Percentiles rank a stretch among this genome's conserved stretches.
These are phyloP conservation scores for Tranzscheliella williamsii DNA, from an alignment of 1,284 basidiomycete species.

Conservation along the genomic window DNA sequence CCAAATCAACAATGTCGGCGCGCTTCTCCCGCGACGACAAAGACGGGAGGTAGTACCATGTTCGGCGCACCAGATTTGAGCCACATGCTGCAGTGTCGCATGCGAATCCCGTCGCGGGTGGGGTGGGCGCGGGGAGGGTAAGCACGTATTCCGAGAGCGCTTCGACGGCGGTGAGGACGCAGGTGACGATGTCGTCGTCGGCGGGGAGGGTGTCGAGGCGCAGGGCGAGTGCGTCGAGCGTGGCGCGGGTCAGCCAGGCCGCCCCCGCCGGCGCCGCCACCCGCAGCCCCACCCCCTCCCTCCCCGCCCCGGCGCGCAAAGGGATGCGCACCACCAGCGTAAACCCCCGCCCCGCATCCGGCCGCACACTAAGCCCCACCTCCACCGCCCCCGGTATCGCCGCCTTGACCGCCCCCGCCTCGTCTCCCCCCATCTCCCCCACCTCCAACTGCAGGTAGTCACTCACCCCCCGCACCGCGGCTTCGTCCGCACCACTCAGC, in stretches of 20 bases:
- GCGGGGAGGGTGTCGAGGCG: no score
- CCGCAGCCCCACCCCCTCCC: no score
- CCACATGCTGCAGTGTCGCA: no score
- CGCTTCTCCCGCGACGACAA: slow-evolving; percentile 37
- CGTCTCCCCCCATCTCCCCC: slow-evolving; percentile 4
- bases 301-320: no score
- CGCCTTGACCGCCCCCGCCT: slow-evolving; percentile 13
- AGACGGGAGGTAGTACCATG: slow-evolving; percentile 48
- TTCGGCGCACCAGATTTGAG: slow-evolving; percentile 13
- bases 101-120: no score
- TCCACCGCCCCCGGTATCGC: slow-evolving; percentile 9
- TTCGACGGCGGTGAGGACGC: slow-evolving; percentile 7
- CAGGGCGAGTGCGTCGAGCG: no score
- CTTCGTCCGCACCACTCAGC: slow-evolving; percentile 6
- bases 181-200: slow-evolving; percentile 8
- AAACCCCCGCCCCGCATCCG: background rate
- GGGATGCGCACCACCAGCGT: background rate
- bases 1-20: slow-evolving; percentile 33
- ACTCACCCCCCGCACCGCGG: slow-evolving; percentile 2
- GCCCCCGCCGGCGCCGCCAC: no score
- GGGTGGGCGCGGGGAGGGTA: background rate
- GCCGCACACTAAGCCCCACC: slow-evolving; percentile 18
- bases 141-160: slow-evolving; percentile 11
- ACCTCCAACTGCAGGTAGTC: slow-evolving; percentile 29
- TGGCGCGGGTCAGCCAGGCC: no score